phyloP scores from a whole-genome alignment of 2,329 filamentous ascomycete species.

The Calonectria hawksworthii region DNA sequence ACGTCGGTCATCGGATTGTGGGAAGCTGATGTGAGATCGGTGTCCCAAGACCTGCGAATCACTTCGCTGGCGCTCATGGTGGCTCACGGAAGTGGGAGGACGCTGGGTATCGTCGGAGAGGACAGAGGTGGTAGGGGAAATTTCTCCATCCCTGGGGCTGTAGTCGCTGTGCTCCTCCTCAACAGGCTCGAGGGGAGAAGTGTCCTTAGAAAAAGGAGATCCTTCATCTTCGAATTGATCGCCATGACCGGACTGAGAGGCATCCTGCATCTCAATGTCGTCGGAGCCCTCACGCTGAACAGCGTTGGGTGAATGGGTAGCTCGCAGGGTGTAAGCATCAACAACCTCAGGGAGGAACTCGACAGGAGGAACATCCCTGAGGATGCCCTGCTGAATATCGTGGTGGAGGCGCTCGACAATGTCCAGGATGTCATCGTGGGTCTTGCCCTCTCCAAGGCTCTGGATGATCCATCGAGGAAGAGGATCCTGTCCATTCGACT shows the following conservation, averaged over 20 bases:
- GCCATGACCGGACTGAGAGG: slow-evolving; percentile 19
- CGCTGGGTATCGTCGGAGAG: slow-evolving; percentile 28
- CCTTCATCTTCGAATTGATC: slow-evolving; percentile 33
- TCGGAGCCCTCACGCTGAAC: slow-evolving; percentile 23
- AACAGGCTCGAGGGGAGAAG: slow-evolving; percentile 43
- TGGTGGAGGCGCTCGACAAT: slow-evolving; percentile 62
- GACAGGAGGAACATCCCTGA: slow-evolving; percentile 68
- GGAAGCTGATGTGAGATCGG: slow-evolving; percentile 19
- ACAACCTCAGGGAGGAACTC: slow-evolving; percentile 71
- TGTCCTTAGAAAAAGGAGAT: slow-evolving; percentile 42
- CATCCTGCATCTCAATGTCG: slow-evolving; percentile 30
- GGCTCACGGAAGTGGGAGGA: slow-evolving; percentile 10
- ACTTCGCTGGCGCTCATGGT: slow-evolving; percentile 28
- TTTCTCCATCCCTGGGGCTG: slow-evolving; percentile 25
- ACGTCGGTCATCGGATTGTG: slow-evolving; percentile 33
- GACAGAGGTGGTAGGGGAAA: slow-evolving; percentile 33
- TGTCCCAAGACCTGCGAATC: slow-evolving; percentile 26
- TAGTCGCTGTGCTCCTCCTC: slow-evolving; percentile 39
- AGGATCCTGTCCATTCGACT: slow-evolving; percentile 43
- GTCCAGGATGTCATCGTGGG: slow-evolving; percentile 60
- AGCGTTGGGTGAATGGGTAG: slow-evolving; percentile 35
- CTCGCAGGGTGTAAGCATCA: slow-evolving; percentile 49
- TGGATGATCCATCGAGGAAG: slow-evolving; percentile 61
- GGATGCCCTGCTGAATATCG: slow-evolving; percentile 58
- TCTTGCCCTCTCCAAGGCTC: slow-evolving; percentile 62